Evolutionary conservation across 768 basidiomycete genomes (phyloP).

Genomic region (Phaeotremella fagi): DNA sequence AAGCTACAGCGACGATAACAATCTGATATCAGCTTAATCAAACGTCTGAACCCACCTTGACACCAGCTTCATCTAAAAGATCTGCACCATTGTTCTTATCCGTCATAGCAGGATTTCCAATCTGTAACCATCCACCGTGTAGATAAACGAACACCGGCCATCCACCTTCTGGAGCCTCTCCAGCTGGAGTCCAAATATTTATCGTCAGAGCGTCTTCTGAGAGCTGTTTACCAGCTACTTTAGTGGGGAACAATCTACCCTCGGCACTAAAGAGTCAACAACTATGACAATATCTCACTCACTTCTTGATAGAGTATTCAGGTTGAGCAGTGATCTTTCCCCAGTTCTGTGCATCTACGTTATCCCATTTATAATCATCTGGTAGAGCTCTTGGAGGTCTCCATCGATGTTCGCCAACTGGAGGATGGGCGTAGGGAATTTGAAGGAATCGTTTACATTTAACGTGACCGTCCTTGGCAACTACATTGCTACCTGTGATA

Average conservation of each 20-base stretch:
- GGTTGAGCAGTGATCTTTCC: conserved; percentile 4
- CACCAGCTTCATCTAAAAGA: conserved; percentile 5
- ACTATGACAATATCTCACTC: not conserved
- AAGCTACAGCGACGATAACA: conserved; percentile 4
- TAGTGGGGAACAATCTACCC: not conserved
- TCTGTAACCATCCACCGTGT: conserved; percentile 20
- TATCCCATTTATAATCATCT: conserved; percentile 1
- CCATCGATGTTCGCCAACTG: conserved; percentile 11
- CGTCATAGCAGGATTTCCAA: conserved; percentile 15
- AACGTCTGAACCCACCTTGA: not conserved
- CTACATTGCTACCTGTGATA: not conserved
- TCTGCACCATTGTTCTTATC: conserved; percentile 5
- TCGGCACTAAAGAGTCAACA: conserved; percentile 5
- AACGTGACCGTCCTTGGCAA: not conserved
- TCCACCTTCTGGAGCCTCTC: conserved; percentile 9
- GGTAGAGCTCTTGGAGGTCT: conserved; percentile 10
- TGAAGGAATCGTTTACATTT: conserved; percentile 12
- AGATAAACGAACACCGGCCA: conserved; percentile 12
- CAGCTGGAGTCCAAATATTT: conserved; percentile 17
- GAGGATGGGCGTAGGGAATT: conserved; percentile 15
- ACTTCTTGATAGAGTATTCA: not conserved
- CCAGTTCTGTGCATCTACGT: not conserved
- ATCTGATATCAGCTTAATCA: not conserved
- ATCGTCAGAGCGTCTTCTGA: conserved; percentile 18
- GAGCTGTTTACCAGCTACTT: conserved; percentile 1